phyloP scores from a whole-genome alignment of 106 monocot genomes.

The Gastrodia elata region DNA sequence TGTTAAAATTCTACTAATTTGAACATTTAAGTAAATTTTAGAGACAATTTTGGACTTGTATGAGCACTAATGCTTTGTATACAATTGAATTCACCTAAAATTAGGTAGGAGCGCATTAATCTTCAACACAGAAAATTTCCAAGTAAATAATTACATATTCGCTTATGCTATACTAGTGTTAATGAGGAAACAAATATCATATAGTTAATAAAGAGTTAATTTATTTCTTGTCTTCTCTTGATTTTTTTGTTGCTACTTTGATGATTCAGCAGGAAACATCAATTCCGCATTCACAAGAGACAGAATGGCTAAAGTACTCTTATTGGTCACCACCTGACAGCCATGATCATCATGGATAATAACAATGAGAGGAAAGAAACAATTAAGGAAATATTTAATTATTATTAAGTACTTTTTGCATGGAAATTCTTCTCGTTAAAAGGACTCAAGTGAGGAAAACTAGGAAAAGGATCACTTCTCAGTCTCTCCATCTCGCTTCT shows the following conservation, averaged over 20 bases:
- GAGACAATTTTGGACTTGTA: too few relatives aligned
- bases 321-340: constrained; percentile 86
- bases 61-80: too few relatives aligned
- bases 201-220: background rate
- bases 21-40: too few relatives aligned
- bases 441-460: background rate
- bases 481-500: background rate
- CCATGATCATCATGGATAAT: constrained; percentile 83
- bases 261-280: constrained; percentile 56
- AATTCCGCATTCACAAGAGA: constrained; percentile 52
- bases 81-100: too few relatives aligned
- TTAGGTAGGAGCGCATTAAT: too few relatives aligned
- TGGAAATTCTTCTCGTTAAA: constrained; percentile 3
- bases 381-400: constrained; percentile 9
- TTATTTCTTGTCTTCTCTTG: background rate
- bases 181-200: background rate
- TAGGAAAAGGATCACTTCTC: background rate
- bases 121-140: too few relatives aligned
- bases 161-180: too few relatives aligned
- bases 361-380: constrained; percentile 20
- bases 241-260: background rate
- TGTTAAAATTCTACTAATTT: too few relatives aligned
- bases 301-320: constrained; percentile 80
- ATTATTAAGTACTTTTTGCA: constrained; percentile 8
- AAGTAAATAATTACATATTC: too few relatives aligned